phyloP scores from a whole-genome alignment of 192 early-diverging fungal species.

The Jimgerdemannia lactiflua region DNA sequence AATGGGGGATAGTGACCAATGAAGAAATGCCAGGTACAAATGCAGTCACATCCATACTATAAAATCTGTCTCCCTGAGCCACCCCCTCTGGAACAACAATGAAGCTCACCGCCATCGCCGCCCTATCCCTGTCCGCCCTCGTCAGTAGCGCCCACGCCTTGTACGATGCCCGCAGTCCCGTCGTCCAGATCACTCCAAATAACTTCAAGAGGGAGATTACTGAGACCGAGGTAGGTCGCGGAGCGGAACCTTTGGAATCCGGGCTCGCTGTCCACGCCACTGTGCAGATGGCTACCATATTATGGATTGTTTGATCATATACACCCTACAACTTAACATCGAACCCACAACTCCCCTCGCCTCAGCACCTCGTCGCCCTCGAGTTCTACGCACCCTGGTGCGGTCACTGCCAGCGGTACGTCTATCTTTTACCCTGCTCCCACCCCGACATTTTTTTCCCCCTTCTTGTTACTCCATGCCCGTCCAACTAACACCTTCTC shows the following conservation, averaged over 20 bases:
- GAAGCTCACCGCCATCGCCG: not conserved
- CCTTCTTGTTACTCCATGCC: not conserved
- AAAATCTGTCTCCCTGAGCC: not conserved
- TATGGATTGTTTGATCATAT: no score
- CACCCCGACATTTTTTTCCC: not conserved
- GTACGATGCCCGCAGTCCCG: slow-evolving; percentile 46
- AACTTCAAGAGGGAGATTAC: slow-evolving; percentile 71
- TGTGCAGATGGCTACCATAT: not conserved
- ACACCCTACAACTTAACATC: no score
- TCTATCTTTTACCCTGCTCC: not conserved
- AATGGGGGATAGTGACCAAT: not conserved
- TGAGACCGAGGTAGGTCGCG: slow-evolving; percentile 52
- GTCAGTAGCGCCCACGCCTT: slow-evolving; percentile 17
- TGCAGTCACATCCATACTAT: not conserved
- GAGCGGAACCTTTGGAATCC: not conserved
- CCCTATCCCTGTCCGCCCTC: no score
- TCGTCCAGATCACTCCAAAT: slow-evolving; percentile 43
- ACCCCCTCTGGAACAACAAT: not conserved
- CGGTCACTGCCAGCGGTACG: slow-evolving; percentile 85
- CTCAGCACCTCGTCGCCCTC: slow-evolving; percentile 73
- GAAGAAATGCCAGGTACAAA: not conserved
- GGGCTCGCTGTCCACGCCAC: not conserved
- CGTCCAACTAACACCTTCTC: not conserved
- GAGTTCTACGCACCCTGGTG: slow-evolving; percentile 99
- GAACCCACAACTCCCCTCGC: not conserved